phyloP scores from a whole-genome alignment of 1,139 yeast species.

The Yamadazyma jaroonii region DNA sequence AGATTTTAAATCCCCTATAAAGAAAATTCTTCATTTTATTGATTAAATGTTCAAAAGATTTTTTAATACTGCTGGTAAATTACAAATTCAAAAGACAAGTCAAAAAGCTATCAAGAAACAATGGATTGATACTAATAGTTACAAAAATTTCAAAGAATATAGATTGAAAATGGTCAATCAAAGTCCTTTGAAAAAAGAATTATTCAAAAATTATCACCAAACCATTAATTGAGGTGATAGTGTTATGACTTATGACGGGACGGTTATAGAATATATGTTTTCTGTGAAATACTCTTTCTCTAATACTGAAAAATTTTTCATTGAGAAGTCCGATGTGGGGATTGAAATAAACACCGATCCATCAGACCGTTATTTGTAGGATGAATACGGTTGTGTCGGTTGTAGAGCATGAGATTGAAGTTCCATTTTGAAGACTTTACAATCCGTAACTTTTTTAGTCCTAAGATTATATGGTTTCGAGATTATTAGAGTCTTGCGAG shows the following conservation, averaged over 20 bases:
- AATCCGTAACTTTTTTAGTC: no score
- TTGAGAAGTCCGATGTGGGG: no score
- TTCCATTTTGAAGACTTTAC: no score
- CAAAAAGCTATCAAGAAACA: slow-evolving; percentile 1
- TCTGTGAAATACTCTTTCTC: neutral
- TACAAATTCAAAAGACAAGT: slow-evolving; percentile 4
- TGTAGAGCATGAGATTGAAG: no score
- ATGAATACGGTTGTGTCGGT: no score
- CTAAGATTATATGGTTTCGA: no score
- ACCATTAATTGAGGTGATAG: slow-evolving; percentile 1
- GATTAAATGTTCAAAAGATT: slow-evolving; percentile 3
- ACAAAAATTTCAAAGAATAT: slow-evolving; percentile 54
- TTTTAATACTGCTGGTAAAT: slow-evolving; percentile 5
- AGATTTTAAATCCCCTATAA: neutral
- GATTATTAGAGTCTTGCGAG: no score
- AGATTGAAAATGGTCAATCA: slow-evolving; percentile 49
- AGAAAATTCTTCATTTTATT: neutral
- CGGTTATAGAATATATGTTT: neutral
- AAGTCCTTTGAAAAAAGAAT: slow-evolving; percentile 39
- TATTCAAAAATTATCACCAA: slow-evolving; percentile 16
- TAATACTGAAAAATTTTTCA: no score
- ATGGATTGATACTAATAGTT: slow-evolving; percentile 2
- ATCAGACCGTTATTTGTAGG: no score
- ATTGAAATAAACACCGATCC: no score
- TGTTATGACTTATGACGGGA: neutral